Evolutionary conservation across 495 filamentous ascomycete species (phyloP), one percentile per base, ranked within the genome.

Genomic region (Penicillium waksmanii): DNA sequence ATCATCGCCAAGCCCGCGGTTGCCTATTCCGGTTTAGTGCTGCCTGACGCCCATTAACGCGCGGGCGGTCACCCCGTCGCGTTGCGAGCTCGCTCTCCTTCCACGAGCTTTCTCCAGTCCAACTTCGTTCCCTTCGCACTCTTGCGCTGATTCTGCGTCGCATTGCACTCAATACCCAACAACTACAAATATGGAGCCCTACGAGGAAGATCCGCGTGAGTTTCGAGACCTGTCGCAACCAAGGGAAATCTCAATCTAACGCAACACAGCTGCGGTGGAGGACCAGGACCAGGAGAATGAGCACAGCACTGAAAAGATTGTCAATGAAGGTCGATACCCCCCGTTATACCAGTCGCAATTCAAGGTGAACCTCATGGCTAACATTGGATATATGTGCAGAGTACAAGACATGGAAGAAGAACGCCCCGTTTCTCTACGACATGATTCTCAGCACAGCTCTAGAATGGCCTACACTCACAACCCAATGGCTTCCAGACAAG

Each of bases 341-440:
- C 17, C 21, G n/a, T 25, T 5, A 19, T 17, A 27, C 7, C n/a
- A 10, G 17, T n/a, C 25, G 34, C 15, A 18, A 11, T 31, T n/a
- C 17, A 50, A 15, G 47, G 23, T 11, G 10, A 48, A 25, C 47
- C 1, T 31, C 3, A 36, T 23, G 21, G 46, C 18, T 23, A 13
- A 48, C 46, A 25, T 23, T 48, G 46, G 4, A n/a, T 27, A 21
- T 21, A 5, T 27, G n/a, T n/a, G 12, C 69, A 94, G 96, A 98
- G 77, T 99, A 99, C 84, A 99, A 99, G 73, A 96, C 92, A 62
- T 99, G 96, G 96, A 99, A 99, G 83, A 99, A 99, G 84, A 98
- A 98, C 75, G 89, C 92, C 62, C 93, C 94, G 3, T 97, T 97
- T 73, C 89, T 99, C 64, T 99, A 99, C 74, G 96, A 97, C 67